Evolutionary conservation across 176 grass and related monocot species (phyloP), one percentile per base, ranked within the genome.

Genomic region (Guadua angustifolia): DNA sequence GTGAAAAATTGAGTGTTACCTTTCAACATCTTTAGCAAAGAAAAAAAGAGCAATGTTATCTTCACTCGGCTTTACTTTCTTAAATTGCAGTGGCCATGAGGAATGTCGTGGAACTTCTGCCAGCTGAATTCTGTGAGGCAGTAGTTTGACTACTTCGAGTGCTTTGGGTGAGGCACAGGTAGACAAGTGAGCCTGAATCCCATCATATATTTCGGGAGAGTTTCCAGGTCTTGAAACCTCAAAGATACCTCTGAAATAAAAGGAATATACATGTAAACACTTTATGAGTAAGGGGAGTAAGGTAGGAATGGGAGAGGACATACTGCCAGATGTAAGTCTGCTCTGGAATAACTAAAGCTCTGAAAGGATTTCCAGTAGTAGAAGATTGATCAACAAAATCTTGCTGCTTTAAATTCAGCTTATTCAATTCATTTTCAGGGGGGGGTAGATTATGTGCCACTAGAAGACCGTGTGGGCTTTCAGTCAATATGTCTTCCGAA

Each of bases 301-400:
- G 71, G n/a, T 25, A 32, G 40, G 79, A 72, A 79, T n/a, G 52
- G 64, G 46, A 92, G 83, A 81, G 35, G 65, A 87, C 95, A 91
- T 98, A 99, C 97, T 92, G 93, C 97, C 97, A 99, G 73, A 94
- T 88, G 76, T 90, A 96, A 69, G 91, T 86, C 71, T 92, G 88
- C 52, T 96, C 89, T 79, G 97, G 97, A 87, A 94, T 88, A 81
- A 66, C 88, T 66, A 82, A 69, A 84, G 85, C 79, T 86, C 74
- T 81, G 36, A 79, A 86, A 78, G 66, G 74, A 86, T 67, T 91
- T 52, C 39, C 51, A 82, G 76, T 55, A 82, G 79, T 57, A 86
- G 80, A 84, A 75, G 85, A 79, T 78, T 83, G 77, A 89, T 91
- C 90, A 65, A 62, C 35, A 55, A 80, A 88, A 83, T 50, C 61